Evolutionary conservation across 768 basidiomycete species (phyloP), one percentile per base, ranked within the genome.

Genomic region (Kwoniella dendrophila): DNA sequence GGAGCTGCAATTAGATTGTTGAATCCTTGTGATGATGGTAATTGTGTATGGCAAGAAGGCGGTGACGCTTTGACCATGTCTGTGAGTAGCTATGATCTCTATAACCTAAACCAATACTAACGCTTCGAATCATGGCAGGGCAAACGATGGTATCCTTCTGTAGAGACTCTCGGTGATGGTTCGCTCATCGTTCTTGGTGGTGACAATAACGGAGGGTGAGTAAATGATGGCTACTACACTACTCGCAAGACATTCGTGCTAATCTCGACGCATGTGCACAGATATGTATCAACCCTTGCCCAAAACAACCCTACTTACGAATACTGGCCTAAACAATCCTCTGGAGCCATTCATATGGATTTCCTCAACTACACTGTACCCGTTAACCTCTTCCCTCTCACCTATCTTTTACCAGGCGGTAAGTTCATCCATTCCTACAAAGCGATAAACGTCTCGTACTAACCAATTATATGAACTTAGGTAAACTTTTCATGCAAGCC

Each of bases 1-100:
- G 83, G 85, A 18, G 85, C 83, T 58, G 82, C 88, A 36, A 90
- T 95, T 72, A 88, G 92, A 58, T 80, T 92, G 67, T 82, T 97
- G 59, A 86, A 87, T 63, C 87, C 91, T 12, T 95, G 92, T 75
- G 83, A 87, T 57, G 85, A 49, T 74, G 67, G 62, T 11, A 59
- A 40, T 12, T 75, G 74, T 59, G 53, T n/a, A 6, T 75, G 67
- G 65, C 38, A 59, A 24, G 69, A 75, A 43, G 73, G 73, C 4
- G 69, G 69, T 24, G 62, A 64, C n/a, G 70, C 64, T 62, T 64
- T 75, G 65, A 75, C 73, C 62, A 75, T 75, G 73, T 60, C 55
- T n/a, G 72, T 73, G 58, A 64, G 72, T 69, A 14, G 20, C 41
- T 43, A 11, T 20, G 41, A 14, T n/a, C 7, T 5, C 6, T 22